phyloP scores from a whole-genome alignment of 192 early-diverging fungal genomes.

The Coemansia sp. region DNA sequence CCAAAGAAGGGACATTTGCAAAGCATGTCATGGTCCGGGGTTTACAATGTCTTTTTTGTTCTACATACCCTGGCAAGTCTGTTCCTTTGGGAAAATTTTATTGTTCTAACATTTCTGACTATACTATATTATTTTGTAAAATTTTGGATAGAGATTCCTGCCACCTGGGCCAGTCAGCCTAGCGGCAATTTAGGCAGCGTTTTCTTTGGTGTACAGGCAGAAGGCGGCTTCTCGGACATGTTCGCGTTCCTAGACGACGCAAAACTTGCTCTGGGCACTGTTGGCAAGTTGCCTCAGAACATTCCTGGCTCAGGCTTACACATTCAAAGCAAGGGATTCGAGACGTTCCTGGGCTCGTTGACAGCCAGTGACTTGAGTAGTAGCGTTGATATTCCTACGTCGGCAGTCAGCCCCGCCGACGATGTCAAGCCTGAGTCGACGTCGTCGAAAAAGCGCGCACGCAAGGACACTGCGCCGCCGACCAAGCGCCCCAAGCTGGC shows the following conservation, averaged over 20 bases:
- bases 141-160: background rate
- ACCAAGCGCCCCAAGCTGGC: constrained; percentile 36
- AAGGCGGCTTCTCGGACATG: no score
- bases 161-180: no score
- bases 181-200: no score
- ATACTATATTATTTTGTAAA: constrained; percentile 2
- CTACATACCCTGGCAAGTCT: background rate
- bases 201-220: no score
- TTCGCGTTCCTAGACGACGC: no score
- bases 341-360: background rate
- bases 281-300: no score
- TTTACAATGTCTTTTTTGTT: background rate
- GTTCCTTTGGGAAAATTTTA: background rate
- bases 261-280: no score
- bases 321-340: constrained; percentile 1
- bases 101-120: constrained; percentile 2
- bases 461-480: background rate
- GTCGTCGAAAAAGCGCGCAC: constrained; percentile 16
- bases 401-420: background rate
- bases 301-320: no score
- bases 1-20: background rate
- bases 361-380: no score
- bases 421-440: no score
- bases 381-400: background rate
- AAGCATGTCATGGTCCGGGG: background rate